Conservation (phyloP, 1,139 yeast species). For the Debaryomycetaceae sp. region DNA sequence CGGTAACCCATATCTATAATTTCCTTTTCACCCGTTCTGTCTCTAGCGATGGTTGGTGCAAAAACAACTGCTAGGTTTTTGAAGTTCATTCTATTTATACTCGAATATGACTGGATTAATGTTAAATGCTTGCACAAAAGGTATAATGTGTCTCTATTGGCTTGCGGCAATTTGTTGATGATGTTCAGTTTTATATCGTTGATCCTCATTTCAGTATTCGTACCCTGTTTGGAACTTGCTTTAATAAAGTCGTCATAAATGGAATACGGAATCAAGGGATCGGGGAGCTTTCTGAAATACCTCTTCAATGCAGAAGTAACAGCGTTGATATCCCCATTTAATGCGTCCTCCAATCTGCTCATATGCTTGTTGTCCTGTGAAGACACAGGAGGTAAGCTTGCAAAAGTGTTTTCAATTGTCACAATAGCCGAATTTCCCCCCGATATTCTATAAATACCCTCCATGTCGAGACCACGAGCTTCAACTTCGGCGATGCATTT, state of each 20-base stretch:
- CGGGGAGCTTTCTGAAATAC: constrained; percentile 79
- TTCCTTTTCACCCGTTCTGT: constrained; percentile 77
- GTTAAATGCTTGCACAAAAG: constrained; percentile 63
- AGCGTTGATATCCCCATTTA: constrained; percentile 76
- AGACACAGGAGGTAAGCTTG: constrained; percentile 21
- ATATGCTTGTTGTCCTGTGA: constrained; percentile 36
- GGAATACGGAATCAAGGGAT: constrained; percentile 74
- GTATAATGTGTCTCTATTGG: constrained; percentile 61
- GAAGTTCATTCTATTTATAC: constrained; percentile 69
- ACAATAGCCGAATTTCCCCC: constrained; percentile 82
- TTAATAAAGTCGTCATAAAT: constrained; percentile 64
- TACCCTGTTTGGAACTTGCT: constrained; percentile 33
- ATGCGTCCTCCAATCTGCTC: constrained; percentile 40
- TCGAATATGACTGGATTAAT: constrained; percentile 46
- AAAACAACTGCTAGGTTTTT: constrained; percentile 87
- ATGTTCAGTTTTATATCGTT: constrained; percentile 25
- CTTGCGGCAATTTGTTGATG: constrained; percentile 51
- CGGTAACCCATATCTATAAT: constrained; percentile 81
- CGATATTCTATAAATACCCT: constrained; percentile 88
- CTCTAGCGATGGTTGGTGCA: constrained; percentile 91
- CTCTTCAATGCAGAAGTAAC: constrained; percentile 84
- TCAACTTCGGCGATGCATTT: constrained; percentile 81
- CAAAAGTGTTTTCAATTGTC: constrained; percentile 48
- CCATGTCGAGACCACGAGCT: constrained; percentile 63
- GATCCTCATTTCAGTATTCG: constrained; percentile 27